These are phyloP conservation scores for Circinella umbellata DNA, from an alignment of 371 early-diverging fungal species.

Conservation along the genomic window DNA sequence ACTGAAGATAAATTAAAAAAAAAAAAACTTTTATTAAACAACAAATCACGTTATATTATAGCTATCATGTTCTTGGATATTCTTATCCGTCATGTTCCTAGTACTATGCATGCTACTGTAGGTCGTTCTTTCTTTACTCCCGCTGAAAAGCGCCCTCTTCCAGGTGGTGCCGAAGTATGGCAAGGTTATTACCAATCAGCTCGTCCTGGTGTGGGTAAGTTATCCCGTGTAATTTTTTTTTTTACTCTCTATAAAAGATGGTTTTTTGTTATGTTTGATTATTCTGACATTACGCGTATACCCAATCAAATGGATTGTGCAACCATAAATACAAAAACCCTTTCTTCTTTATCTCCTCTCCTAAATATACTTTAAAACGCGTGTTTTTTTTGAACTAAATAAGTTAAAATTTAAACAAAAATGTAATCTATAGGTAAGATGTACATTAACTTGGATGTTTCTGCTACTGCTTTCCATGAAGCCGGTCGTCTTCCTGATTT, in stretches of 20 bases:
- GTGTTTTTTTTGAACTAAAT: background rate
- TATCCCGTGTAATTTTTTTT: background rate
- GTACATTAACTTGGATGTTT: conserved; percentile 85
- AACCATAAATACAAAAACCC: background rate
- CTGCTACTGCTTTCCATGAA: conserved; percentile 85
- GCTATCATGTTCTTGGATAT: conserved; percentile 86
- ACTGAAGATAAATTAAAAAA: too few relatives aligned
- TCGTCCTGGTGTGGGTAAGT: conserved; percentile 69
- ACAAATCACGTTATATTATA: conserved; percentile 1
- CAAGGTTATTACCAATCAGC: conserved; percentile 90
- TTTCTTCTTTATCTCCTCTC: too few relatives aligned
- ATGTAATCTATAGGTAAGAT: conserved; percentile 39
- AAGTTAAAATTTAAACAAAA: too few relatives aligned
- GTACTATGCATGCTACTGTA: conserved; percentile 69
- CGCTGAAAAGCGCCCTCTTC: conserved; percentile 56
- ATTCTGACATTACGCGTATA: background rate
- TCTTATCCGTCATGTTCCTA: conserved; percentile 77
- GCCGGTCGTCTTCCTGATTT: conserved; percentile 67
- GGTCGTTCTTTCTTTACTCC: conserved; percentile 89
- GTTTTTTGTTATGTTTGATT: background rate
- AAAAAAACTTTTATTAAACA: too few relatives aligned
- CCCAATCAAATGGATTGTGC: background rate
- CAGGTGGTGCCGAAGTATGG: conserved; percentile 89
- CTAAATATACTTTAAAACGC: background rate
- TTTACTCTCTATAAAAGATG: background rate